These are phyloP conservation scores for Glebionis coronaria DNA, from an alignment of 129 eudicot species.

Conservation along the genomic window DNA sequence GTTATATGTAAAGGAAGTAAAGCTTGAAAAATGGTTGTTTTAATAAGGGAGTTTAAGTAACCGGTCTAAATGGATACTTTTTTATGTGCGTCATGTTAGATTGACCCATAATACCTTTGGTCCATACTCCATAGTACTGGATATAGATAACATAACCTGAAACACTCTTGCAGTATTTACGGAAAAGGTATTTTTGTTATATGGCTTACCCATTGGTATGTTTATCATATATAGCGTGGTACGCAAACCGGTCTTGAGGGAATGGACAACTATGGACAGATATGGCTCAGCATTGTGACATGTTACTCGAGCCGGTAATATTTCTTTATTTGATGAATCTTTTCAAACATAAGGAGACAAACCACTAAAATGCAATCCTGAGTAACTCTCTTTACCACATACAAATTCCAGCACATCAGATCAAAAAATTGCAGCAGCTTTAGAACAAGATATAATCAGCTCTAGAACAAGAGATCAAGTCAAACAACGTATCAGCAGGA, in stretches of 20 bases:
- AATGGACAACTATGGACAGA: slow-evolving; percentile 91
- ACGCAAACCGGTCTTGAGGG: slow-evolving; percentile 63
- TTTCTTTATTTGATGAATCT: no score
- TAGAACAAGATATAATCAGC: no score
- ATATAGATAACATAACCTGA: not conserved
- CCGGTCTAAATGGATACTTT: slow-evolving; percentile 1
- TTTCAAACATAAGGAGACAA: no score
- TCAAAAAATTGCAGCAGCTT: no score
- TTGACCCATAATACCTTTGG: not conserved
- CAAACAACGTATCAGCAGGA: no score
- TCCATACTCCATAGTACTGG: not conserved
- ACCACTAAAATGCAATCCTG: no score
- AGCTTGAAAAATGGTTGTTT: not conserved
- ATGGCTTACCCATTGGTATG: not conserved
- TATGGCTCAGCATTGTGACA: slow-evolving; percentile 78
- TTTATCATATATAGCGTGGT: slow-evolving; percentile 36
- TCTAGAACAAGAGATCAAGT: no score
- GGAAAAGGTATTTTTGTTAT: not conserved
- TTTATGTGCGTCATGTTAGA: not conserved
- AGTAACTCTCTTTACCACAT: no score
- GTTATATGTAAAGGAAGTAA: not conserved
- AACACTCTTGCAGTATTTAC: not conserved
- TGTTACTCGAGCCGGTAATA: slow-evolving; percentile 67
- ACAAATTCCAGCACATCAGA: no score
- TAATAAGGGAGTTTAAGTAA: not conserved